These are phyloP conservation scores for Grosmannia clavigera DNA, from an alignment of 2,329 filamentous ascomycete species.

Conservation along the genomic window DNA sequence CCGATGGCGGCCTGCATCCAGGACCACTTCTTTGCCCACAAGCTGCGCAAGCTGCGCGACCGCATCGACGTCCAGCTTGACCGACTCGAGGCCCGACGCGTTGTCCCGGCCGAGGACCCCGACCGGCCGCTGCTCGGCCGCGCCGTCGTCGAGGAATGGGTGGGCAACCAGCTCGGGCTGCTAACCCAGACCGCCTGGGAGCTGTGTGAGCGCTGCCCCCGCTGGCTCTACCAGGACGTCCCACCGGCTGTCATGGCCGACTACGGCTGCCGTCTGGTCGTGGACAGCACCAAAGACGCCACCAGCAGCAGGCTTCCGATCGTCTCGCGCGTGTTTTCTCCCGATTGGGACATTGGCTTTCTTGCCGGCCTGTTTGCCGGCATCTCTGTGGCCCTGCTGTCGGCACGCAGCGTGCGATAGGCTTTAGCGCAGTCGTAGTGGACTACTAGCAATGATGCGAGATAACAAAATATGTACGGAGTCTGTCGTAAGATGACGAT, in stretches of 20 bases:
- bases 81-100: not conserved
- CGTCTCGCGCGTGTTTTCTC: too few species aligned
- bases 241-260: not conserved
- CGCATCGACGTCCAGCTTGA: constrained; percentile 1
- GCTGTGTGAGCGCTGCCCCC: not conserved
- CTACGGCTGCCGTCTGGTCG: not conserved
- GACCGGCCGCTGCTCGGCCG: not conserved
- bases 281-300: not conserved
- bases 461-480: too few species aligned
- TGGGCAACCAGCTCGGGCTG: not conserved
- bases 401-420: not conserved
- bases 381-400: not conserved
- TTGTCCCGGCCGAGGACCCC: not conserved
- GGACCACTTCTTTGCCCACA: constrained; percentile 1
- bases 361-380: not conserved
- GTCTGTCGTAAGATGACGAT: too few species aligned
- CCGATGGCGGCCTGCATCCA: not conserved
- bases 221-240: not conserved
- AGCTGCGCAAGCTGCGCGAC: constrained; percentile 1
- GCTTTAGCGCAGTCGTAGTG: not conserved
- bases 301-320: not conserved
- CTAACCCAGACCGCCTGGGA: constrained; percentile 2
- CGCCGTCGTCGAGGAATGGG: not conserved
- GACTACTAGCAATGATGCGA: too few species aligned
- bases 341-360: not conserved